Evolutionary conservation across 352 stramenopile genomes (phyloP).

Genomic region (Phytophthora rubi): DNA sequence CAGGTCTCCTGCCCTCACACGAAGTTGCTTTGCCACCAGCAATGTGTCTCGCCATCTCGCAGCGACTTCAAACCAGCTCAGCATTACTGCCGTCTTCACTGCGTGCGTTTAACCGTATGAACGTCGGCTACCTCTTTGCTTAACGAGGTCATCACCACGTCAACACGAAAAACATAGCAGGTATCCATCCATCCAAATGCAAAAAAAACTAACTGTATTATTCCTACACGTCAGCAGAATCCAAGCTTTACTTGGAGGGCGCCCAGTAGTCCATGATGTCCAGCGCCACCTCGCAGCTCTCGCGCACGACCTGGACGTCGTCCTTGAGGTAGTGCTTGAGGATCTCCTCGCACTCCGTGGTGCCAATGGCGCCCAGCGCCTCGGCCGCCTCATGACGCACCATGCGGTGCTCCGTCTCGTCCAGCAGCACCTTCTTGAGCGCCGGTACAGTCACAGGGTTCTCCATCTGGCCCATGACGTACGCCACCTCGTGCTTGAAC

Average conservation of each 20-base stretch:
- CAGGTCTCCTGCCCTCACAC: constrained; percentile 34
- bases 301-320: constrained; percentile 89
- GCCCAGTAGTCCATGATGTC: constrained; percentile 98
- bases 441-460: constrained; percentile 85
- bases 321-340: constrained; percentile 79
- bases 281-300: constrained; percentile 96
- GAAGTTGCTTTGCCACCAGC: constrained; percentile 42
- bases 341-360: constrained; percentile 91
- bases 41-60: constrained; percentile 39
- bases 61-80: constrained; percentile 54
- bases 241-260: constrained; percentile 47
- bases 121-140: constrained; percentile 65
- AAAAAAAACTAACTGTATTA: constrained; percentile 33
- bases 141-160: constrained; percentile 19
- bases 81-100: constrained; percentile 56
- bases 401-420: constrained; percentile 95
- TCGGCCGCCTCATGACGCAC: constrained; percentile 98
- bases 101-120: constrained; percentile 59
- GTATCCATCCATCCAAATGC: background rate
- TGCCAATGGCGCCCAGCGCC: constrained; percentile 96
- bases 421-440: constrained; percentile 90
- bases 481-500: constrained; percentile 93
- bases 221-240: constrained; percentile 26
- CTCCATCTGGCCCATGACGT: constrained; percentile 95
- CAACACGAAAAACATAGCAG: no score